Evolutionary conservation across 208 protist genomes (phyloP).

Genomic region (Acanthamoeba triangularis): DNA sequence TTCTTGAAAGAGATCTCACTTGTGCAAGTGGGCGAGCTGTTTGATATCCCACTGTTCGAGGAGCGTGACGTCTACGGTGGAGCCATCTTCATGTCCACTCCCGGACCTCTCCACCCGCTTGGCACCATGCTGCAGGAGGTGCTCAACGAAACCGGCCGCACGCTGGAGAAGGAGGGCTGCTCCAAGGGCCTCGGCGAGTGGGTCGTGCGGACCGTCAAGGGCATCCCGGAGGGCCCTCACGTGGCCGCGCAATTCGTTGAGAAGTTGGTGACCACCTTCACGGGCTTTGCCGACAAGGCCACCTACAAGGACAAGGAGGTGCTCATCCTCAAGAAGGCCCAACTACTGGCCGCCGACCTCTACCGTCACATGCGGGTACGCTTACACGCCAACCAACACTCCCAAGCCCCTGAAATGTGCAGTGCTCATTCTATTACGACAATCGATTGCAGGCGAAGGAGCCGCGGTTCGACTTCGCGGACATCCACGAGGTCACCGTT

Average conservation of each 20-base stretch:
- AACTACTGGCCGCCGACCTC: conserved; percentile 80
- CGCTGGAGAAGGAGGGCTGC: conserved; percentile 4
- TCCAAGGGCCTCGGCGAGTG: conserved; percentile 16
- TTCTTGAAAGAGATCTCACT: conserved; percentile 75
- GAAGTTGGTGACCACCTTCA: conserved; percentile 69
- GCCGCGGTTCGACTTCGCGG: conserved; percentile 77
- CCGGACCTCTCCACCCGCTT: conserved; percentile 9
- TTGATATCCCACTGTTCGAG: conserved; percentile 67
- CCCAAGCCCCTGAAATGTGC: background rate
- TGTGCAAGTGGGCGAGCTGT: conserved; percentile 66
- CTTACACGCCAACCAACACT: background rate
- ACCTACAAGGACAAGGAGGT: conserved; percentile 35
- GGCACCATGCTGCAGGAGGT: conserved; percentile 13
- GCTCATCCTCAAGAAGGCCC: conserved; percentile 80
- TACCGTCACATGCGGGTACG: conserved; percentile 53
- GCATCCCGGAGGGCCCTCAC: background rate
- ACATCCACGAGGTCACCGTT: conserved; percentile 76
- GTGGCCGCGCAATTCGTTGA: conserved; percentile 62
- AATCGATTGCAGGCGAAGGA: conserved; percentile 30
- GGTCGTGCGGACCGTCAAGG: background rate
- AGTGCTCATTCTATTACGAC: background rate
- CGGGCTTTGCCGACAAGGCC: conserved; percentile 76
- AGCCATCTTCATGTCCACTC: conserved; percentile 47
- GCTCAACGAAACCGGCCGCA: conserved; percentile 13
- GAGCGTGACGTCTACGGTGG: conserved; percentile 56